Evolutionary conservation across 129 eudicot genomes (phyloP), one percentile per base, ranked within the genome.

Genomic region (Artemisia tridentata): DNA sequence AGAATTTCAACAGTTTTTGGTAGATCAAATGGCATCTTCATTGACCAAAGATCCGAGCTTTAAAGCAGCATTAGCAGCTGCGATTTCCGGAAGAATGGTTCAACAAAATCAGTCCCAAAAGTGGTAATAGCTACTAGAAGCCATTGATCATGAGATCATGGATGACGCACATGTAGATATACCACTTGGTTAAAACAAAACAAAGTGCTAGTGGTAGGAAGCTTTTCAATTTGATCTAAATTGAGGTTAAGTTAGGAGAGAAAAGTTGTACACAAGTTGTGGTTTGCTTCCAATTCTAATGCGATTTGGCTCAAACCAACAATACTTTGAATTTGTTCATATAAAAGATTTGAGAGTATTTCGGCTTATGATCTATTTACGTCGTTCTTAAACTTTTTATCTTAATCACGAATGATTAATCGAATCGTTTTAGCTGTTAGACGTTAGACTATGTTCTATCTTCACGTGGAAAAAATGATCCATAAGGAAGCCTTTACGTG

Each of bases 11-110:
- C 86, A 85, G 72, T 82, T 85, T 73, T 76, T 90, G 80, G 86
- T 88, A 18, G 99, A 89, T 74, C 96, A 93, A 65, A 89, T 90
- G 99, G 97, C 97, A 8, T 78, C 97, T 2, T 84, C 89, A 17
- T 82, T 93, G 76, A 89, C 97, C 0, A 90, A 86, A 69, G 99
- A 93, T 72, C 99, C 97, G 6, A 81, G 84, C 72, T 93, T 93
- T 68, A 87, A 88, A 75, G 88, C 99, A 29, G 97, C 96, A 41
- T 80, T 93, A 13, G 97, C 97, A 15, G 91, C 97, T 0, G 99
- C 99, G 23, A 90, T 93, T 60, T 90, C 99, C 0, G 97, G 99
- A 20, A 90, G 84, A 80, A 83, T 93, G 67, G 80, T 79, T 48
- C 96, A 87, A 57, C 85, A 82, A 64, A 89, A 83, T 57, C 78